These are phyloP conservation scores for Bromus sterilis DNA, from an alignment of 176 grass and related monocot genomes.

Conservation along the genomic window DNA sequence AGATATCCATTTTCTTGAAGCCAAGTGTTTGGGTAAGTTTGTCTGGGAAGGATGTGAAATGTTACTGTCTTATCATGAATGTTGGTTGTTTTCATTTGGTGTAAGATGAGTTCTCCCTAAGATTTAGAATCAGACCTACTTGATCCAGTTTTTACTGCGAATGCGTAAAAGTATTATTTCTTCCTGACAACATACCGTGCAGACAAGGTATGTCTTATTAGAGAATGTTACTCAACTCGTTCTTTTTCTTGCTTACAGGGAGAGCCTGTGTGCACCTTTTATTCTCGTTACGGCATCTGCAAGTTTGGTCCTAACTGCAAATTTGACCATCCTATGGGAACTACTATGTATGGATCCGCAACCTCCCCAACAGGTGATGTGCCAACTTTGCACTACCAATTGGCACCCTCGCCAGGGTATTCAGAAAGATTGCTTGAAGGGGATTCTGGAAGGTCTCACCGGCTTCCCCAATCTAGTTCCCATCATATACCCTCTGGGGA, in stretches of 20 bases:
- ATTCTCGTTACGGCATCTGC: constrained; percentile 84
- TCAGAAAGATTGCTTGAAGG: constrained; percentile 25
- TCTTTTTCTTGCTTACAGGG: constrained; percentile 46
- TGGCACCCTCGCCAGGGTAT: constrained; percentile 33
- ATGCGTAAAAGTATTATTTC: neutral
- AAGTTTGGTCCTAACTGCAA: constrained; percentile 97
- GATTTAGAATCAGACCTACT: neutral
- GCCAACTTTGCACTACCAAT: constrained; percentile 21
- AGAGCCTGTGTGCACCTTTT: constrained; percentile 72
- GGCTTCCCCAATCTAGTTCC: constrained; percentile 25
- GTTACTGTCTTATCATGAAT: neutral
- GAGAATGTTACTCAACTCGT: neutral
- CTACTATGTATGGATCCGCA: constrained; percentile 42
- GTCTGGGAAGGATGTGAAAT: neutral
- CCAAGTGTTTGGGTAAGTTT: neutral
- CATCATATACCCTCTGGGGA: constrained; percentile 40
- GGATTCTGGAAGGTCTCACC: constrained; percentile 19
- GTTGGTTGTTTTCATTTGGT: neutral
- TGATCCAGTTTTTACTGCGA: neutral
- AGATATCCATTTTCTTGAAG: neutral
- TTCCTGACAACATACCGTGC: neutral
- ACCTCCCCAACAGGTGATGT: constrained; percentile 31
- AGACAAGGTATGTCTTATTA: neutral
- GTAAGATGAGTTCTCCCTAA: neutral
- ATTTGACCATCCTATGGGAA: constrained; percentile 56